Evolutionary conservation across 805 yeast genomes (phyloP), one percentile per base, ranked within the genome.

Genomic region (Candida dajiaensis): DNA sequence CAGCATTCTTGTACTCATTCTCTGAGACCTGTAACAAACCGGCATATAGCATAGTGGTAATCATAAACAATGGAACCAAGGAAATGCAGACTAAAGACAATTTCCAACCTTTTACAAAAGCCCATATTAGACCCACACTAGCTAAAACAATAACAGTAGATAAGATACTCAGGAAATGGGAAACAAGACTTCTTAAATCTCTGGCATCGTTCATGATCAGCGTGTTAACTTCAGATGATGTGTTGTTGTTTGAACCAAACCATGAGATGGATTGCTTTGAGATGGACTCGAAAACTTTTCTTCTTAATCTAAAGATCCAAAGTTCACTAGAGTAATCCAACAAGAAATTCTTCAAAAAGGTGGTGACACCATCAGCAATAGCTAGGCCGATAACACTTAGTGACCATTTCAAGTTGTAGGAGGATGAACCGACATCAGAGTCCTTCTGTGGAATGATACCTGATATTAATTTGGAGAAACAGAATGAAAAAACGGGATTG

Each of bases 81-180:
- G 96, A 74, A 11, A 90, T 56, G 2, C 96, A 95, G 2, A 88
- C 94, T 10, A 92, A 66, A 2, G 97, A 78, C 38, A 94, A 67
- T 56, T 83, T 85, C 98, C 98, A 94, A 0, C 97, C 96, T 11
- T 73, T 61, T 0, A 72, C 73, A 1, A 89, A 50, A 0, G 97
- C 81, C 97, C 97, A 94, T 7, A 79, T 67, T 5, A 82, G 50
- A 4, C 97, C 95, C 23, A 80, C 64, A 0, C 69, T 35, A 0
- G 84, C 67, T 41, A 89, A 71, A 0, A 80, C 67, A 2, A 76
- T 42, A 36, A 86, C 72, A 11, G 83, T 76, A 1, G 79, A 54
- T 0, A 79, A 38, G 0, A 82, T 73, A 10, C 81, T 70, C 26
- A 87, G 59, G 51, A 84, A 81, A 38, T 80, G 80, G 0, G 87